Percentiles rank a stretch among this genome's conserved stretches.
phyloP scores from a whole-genome alignment of 257 asterid species.

The Penstemon eatonii region DNA sequence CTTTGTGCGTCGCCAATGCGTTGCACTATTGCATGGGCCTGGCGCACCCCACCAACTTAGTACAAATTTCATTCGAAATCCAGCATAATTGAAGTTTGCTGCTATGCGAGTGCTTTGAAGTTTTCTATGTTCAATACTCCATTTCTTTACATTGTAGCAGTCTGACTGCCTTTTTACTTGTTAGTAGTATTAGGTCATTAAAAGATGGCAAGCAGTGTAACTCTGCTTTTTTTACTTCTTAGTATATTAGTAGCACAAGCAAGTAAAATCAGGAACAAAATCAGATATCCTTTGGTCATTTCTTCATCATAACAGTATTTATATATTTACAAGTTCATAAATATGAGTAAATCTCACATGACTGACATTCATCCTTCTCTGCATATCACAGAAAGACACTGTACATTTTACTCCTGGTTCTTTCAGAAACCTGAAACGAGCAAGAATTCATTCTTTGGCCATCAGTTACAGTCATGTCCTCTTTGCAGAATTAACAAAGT shows the following conservation, averaged over 20 bases:
- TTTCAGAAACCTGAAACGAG: constrained; percentile 63
- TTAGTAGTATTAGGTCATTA: no score
- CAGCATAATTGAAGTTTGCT: neutral
- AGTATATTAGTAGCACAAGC: no score
- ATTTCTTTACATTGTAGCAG: neutral
- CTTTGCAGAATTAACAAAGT: constrained; percentile 40
- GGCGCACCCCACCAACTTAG: constrained; percentile 25
- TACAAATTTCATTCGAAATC: neutral
- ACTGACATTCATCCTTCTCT: constrained; percentile 21
- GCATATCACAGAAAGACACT: constrained; percentile 74
- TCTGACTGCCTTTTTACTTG: no score
- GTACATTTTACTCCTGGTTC: constrained; percentile 54
- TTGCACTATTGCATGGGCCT: constrained; percentile 21
- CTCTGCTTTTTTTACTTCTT: no score
- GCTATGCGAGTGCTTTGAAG: no score
- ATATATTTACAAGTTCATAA: constrained; percentile 16
- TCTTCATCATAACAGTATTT: neutral
- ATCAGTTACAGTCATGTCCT: constrained; percentile 37
- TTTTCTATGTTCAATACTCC: neutral
- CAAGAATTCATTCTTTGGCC: constrained; percentile 22
- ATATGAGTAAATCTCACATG: constrained; percentile 21
- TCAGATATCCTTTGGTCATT: no score
- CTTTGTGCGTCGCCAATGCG: constrained; percentile 22
- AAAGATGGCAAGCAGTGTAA: no score
- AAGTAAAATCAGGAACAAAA: no score